Percentiles rank a stretch among this genome's conserved stretches.
These are phyloP conservation scores for Cardamine chenopodiifolia DNA, from an alignment of 345 rosid species.

Conservation along the genomic window DNA sequence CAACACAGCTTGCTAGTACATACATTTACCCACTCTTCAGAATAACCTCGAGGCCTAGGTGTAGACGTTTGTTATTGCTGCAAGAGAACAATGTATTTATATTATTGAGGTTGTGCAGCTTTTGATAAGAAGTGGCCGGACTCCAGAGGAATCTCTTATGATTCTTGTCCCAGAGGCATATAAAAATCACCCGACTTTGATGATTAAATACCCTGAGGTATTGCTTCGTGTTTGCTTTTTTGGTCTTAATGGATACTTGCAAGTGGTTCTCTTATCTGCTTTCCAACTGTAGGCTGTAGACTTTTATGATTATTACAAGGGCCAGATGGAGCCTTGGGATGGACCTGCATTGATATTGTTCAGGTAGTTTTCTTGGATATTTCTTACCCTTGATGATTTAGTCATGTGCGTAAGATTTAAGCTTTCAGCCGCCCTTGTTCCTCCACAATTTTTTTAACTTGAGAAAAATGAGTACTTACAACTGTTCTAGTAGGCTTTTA, in stretches of 20 bases:
- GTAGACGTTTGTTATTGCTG: constrained; percentile 8
- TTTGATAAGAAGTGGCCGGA: constrained; percentile 92
- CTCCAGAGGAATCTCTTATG: constrained; percentile 94
- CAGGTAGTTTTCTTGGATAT: constrained; percentile 58
- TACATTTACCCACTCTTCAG: not conserved
- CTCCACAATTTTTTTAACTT: constrained; percentile 1
- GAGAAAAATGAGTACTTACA: not conserved
- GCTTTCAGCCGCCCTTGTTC: not conserved
- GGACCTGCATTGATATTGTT: constrained; percentile 96
- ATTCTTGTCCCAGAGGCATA: constrained; percentile 99
- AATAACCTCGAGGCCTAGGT: not conserved
- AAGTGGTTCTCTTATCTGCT: constrained; percentile 26
- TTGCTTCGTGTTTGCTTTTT: constrained; percentile 11
- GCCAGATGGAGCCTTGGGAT: constrained; percentile 99
- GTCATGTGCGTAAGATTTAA: constrained; percentile 21
- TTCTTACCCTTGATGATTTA: not conserved
- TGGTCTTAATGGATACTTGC: constrained; percentile 18
- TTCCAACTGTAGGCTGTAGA: constrained; percentile 66
- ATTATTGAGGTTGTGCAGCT: constrained; percentile 53
- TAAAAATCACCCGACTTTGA: constrained; percentile 90
- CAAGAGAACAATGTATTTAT: constrained; percentile 20
- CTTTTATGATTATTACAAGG: constrained; percentile 96
- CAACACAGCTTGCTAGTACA: not conserved
- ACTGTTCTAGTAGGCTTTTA: constrained; percentile 28
- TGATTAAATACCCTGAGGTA: constrained; percentile 95